Percentiles rank a stretch among this genome's conserved stretches.
phyloP scores from a whole-genome alignment of 2,329 filamentous ascomycete genomes.

The Scytalidium sp. region DNA sequence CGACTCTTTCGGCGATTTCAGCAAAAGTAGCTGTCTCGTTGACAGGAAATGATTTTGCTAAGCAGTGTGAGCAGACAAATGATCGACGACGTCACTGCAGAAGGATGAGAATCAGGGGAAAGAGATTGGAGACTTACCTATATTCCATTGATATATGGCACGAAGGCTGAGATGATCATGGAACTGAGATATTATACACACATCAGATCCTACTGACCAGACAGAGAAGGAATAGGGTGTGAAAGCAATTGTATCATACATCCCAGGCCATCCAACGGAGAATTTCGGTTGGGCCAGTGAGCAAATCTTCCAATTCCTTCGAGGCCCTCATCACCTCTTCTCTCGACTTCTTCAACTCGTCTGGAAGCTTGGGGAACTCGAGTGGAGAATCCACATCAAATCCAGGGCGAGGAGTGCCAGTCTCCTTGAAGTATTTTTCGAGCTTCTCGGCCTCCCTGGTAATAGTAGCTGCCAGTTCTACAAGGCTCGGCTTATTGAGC shows the following conservation, averaged over 20 bases:
- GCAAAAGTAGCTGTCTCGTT: conserved; percentile 40
- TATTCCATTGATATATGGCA: conserved; percentile 46
- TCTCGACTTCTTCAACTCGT: conserved; percentile 42
- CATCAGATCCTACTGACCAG: conserved; percentile 14
- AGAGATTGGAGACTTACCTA: conserved; percentile 35
- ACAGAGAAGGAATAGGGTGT: background rate
- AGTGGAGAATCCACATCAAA: conserved; percentile 42
- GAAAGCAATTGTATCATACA: conserved; percentile 31
- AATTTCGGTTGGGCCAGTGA: conserved; percentile 47
- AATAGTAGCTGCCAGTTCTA: conserved; percentile 46
- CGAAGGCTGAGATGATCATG: conserved; percentile 48
- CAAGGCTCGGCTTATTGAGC: conserved; percentile 32
- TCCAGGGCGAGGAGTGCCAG: conserved; percentile 37
- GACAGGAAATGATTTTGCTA: conserved; percentile 49
- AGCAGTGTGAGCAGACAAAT: too few species aligned
- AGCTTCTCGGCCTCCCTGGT: conserved; percentile 46
- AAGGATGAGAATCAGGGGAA: background rate
- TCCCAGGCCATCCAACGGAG: conserved; percentile 51
- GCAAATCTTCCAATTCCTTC: conserved; percentile 43
- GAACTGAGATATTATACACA: conserved; percentile 33
- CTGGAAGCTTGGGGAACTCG: conserved; percentile 46
- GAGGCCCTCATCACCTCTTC: conserved; percentile 47
- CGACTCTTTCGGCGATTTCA: conserved; percentile 43
- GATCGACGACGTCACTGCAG: conserved; percentile 11
- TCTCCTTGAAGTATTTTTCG: conserved; percentile 43